Evolutionary conservation across 805 yeast species (phyloP).

Genomic region (Yarrowia hollandica): DNA sequence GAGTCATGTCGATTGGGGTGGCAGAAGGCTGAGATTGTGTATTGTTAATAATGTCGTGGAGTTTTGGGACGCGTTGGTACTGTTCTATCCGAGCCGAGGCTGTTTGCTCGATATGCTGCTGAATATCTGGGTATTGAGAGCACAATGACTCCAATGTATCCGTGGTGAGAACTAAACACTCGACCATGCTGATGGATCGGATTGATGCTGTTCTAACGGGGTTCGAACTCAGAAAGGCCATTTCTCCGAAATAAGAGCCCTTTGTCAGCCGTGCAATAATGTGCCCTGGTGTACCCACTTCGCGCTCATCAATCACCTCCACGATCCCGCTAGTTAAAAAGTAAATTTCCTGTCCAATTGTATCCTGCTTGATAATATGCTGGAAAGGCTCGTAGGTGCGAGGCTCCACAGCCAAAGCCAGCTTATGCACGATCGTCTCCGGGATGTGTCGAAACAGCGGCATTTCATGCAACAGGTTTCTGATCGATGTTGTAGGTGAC

Average conservation of each 20-base stretch:
- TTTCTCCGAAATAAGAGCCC: conserved; percentile 75
- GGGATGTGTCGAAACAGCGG: conserved; percentile 63
- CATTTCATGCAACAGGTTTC: conserved; percentile 57
- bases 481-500: conserved; percentile 39
- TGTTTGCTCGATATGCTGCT: conserved; percentile 59
- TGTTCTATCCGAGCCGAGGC: conserved; percentile 45
- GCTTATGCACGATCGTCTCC: conserved; percentile 57
- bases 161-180: conserved; percentile 60
- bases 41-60: background rate
- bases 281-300: conserved; percentile 38
- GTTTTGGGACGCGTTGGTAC: background rate
- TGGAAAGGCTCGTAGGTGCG: conserved; percentile 55
- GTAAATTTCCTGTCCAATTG: conserved; percentile 61
- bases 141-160: conserved; percentile 56
- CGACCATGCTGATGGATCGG: conserved; percentile 59
- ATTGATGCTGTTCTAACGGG: conserved; percentile 59
- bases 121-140: conserved; percentile 56
- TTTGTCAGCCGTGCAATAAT: conserved; percentile 58
- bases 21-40: background rate
- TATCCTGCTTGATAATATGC: conserved; percentile 60
- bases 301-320: conserved; percentile 54
- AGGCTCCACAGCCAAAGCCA: conserved; percentile 66
- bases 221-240: conserved; percentile 58
- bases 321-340: conserved; percentile 69
- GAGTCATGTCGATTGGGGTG: background rate